Conservation (phyloP, 352 stramenopile species). For the Thraustochytrium striatum region DNA sequence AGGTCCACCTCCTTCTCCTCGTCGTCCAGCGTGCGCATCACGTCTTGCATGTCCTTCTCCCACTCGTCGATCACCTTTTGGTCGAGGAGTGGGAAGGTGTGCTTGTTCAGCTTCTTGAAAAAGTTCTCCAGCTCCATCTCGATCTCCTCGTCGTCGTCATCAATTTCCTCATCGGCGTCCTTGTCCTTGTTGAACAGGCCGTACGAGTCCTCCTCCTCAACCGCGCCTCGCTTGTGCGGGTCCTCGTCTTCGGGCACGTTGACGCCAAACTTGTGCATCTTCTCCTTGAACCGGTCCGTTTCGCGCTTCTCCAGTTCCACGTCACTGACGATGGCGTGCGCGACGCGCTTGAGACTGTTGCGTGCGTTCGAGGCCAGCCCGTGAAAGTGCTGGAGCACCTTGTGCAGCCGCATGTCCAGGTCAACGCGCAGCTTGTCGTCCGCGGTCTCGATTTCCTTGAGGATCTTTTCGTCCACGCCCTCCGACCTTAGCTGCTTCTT, state of each 20-base stretch:
- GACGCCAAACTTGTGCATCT: slow-evolving; percentile 41
- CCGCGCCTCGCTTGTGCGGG: neutral
- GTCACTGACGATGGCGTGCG: slow-evolving; percentile 40
- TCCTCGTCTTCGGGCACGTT: slow-evolving; percentile 10
- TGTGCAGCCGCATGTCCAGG: slow-evolving; percentile 1
- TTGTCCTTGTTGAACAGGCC: slow-evolving; percentile 16
- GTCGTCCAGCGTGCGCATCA: slow-evolving; percentile 4
- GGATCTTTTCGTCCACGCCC: slow-evolving; percentile 1
- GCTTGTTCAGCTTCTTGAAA: slow-evolving; percentile 28
- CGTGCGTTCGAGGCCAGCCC: neutral
- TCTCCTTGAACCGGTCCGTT: slow-evolving; percentile 25
- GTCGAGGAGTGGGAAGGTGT: slow-evolving; percentile 26
- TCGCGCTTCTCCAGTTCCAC: slow-evolving; percentile 32
- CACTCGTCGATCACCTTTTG: slow-evolving; percentile 27
- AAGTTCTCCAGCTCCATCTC: slow-evolving; percentile 7
- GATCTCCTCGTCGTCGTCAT: slow-evolving; percentile 44
- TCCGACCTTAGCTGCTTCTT: neutral
- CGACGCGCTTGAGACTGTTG: slow-evolving; percentile 29
- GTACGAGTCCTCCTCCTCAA: slow-evolving; percentile 29
- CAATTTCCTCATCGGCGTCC: neutral
- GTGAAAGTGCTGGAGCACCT: slow-evolving; percentile 38
- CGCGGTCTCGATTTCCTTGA: neutral
- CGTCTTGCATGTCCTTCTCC: slow-evolving; percentile 32
- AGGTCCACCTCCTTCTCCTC: slow-evolving; percentile 36
- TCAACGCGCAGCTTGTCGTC: slow-evolving; percentile 17